A percentile compares a stretch with the other conserved stretches of the same genome.
Conservation (phyloP, 2,329 filamentous ascomycete genomes). For the Monosporascus ibericus region DNA sequence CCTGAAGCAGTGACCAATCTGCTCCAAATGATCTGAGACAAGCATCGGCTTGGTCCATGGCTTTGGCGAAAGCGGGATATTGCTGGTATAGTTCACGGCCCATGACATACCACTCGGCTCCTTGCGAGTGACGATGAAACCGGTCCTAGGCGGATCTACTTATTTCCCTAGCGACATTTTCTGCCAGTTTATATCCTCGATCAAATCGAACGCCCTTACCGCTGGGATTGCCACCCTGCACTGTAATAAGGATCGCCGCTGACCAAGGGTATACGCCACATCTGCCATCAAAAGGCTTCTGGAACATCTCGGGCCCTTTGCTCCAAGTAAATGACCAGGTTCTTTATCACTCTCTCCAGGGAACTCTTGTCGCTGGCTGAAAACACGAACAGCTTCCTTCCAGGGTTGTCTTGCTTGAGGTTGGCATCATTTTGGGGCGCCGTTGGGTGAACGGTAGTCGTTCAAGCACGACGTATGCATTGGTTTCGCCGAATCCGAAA, state of each 20-base stretch:
- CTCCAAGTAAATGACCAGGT: constrained; percentile 34
- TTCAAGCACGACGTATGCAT: constrained; percentile 24
- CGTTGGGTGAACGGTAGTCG: constrained; percentile 29
- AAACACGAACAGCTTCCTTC: constrained; percentile 36
- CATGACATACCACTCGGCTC: constrained; percentile 36
- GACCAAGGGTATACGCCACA: constrained; percentile 41
- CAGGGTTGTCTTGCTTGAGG: constrained; percentile 22
- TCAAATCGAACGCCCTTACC: constrained; percentile 37
- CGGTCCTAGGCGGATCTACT: constrained; percentile 27
- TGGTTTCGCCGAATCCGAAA: constrained; percentile 26
- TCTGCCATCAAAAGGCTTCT: constrained; percentile 37
- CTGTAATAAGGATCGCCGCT: constrained; percentile 36
- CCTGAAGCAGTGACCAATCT: constrained; percentile 30
- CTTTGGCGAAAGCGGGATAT: constrained; percentile 29
- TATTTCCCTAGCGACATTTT: constrained; percentile 30
- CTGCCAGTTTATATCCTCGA: constrained; percentile 35
- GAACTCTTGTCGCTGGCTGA: constrained; percentile 34
- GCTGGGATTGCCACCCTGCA: constrained; percentile 39
- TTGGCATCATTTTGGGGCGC: constrained; percentile 26
- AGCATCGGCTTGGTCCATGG: constrained; percentile 29
- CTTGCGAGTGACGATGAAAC: constrained; percentile 39
- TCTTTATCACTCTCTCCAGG: constrained; percentile 31
- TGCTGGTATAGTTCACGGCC: constrained; percentile 33
- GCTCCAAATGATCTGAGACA: constrained; percentile 26
- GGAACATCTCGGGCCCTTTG: constrained; percentile 36